These are phyloP conservation scores for Yamadazyma taylorii DNA, from an alignment of 1,139 yeast species.

Conservation along the genomic window DNA sequence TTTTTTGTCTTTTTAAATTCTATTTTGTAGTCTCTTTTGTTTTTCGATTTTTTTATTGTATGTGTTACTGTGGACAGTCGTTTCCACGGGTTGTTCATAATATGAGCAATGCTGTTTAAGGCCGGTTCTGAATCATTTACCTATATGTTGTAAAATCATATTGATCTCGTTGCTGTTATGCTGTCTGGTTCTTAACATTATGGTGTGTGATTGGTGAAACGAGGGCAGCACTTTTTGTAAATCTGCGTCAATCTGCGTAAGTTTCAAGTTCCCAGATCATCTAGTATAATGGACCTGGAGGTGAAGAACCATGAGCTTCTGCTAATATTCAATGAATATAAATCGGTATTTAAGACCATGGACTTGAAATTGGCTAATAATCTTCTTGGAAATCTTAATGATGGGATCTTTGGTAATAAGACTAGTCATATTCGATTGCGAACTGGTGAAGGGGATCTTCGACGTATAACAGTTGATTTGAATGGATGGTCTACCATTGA, in stretches of 20 bases:
- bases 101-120: too few relatives aligned
- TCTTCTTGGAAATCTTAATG: conserved; percentile 5
- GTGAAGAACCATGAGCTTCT: conserved; percentile 25
- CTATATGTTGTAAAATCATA: too few relatives aligned
- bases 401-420: conserved; percentile 8
- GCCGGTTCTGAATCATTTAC: too few relatives aligned
- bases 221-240: too few relatives aligned
- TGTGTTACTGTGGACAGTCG: too few relatives aligned
- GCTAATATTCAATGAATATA: conserved; percentile 28
- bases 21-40: neutral
- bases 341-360: conserved; percentile 25
- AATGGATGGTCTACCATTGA: conserved; percentile 35
- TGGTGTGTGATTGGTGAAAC: too few relatives aligned
- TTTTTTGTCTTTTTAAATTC: neutral
- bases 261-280: too few relatives aligned
- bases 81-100: too few relatives aligned
- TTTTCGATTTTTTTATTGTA: neutral
- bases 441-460: conserved; percentile 9
- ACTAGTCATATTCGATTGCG: conserved; percentile 11
- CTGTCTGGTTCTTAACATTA: too few relatives aligned
- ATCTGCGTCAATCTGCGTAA: neutral
- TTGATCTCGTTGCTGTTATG: too few relatives aligned
- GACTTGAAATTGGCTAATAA: conserved; percentile 15
- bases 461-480: conserved; percentile 29
- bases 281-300: conserved; percentile 20